A percentile compares a stretch with the other conserved stretches of the same genome.
phyloP scores from a whole-genome alignment of 1,284 basidiomycete species.

The Entoloma clypeatum region DNA sequence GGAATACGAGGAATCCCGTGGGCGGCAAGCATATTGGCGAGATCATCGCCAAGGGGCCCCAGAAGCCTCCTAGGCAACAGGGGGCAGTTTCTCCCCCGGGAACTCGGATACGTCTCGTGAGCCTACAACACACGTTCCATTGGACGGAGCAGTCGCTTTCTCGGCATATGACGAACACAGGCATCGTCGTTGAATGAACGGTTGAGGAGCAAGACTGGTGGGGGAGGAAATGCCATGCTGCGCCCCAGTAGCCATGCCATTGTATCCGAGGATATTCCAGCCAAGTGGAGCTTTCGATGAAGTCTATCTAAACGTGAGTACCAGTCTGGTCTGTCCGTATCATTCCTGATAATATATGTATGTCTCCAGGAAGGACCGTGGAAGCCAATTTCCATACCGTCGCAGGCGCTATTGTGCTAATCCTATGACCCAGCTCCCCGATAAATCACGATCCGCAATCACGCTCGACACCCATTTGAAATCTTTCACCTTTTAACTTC shows the following conservation, averaged over 20 bases:
- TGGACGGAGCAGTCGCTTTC: constrained; percentile 57
- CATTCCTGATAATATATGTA: constrained; percentile 4
- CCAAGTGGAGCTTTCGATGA: constrained; percentile 89
- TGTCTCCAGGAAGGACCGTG: constrained; percentile 92
- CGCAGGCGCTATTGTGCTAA: constrained; percentile 53
- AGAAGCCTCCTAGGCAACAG: constrained; percentile 23
- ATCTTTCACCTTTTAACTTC: constrained; percentile 94
- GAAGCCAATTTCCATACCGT: constrained; percentile 99
- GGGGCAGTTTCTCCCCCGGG: constrained; percentile 46
- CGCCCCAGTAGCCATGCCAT: constrained; percentile 69
- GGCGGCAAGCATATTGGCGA: neutral
- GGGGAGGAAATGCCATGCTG: constrained; percentile 53
- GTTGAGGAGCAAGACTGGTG: constrained; percentile 60
- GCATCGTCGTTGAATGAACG: constrained; percentile 51
- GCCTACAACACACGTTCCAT: constrained; percentile 55
- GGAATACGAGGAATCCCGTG: no score
- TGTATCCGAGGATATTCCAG: constrained; percentile 68
- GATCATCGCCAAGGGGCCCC: constrained; percentile 8
- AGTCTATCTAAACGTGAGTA: constrained; percentile 86
- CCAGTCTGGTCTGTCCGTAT: constrained; percentile 3
- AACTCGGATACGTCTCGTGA: constrained; percentile 35
- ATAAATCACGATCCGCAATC: constrained; percentile 55
- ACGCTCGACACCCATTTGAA: constrained; percentile 99
- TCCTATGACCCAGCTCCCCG: constrained; percentile 4
- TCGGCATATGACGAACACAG: constrained; percentile 45